phyloP scores from a whole-genome alignment of 306 rosid species.

The Casuarina equisetifolia region DNA sequence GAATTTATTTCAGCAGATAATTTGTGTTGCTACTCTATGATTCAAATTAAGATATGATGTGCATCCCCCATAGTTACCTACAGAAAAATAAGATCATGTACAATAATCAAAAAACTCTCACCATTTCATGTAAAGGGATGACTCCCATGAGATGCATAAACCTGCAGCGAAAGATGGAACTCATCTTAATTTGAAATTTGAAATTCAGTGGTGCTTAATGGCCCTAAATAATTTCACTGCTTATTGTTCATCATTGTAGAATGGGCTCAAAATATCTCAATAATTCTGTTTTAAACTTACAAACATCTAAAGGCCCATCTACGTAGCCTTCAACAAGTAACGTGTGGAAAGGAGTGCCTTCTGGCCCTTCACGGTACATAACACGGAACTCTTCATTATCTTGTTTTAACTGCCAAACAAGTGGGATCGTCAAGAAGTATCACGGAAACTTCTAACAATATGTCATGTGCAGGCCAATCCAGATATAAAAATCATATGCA shows the following conservation, averaged over 20 bases:
- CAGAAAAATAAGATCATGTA: neutral
- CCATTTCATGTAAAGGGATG: constrained; percentile 81
- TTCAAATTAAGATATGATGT: neutral
- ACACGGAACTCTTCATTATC: constrained; percentile 91
- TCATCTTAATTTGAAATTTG: neutral
- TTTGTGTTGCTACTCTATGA: neutral
- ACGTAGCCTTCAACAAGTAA: constrained; percentile 90
- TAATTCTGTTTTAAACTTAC: constrained; percentile 51
- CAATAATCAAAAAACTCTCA: constrained; percentile 37
- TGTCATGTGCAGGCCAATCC: constrained; percentile 15
- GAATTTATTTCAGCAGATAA: neutral
- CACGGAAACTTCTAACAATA: neutral
- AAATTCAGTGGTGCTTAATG: neutral
- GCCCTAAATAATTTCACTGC: constrained; percentile 10
- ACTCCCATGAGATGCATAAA: constrained; percentile 81
- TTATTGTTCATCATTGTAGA: neutral
- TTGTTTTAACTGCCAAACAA: constrained; percentile 73
- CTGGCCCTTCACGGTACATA: constrained; percentile 87
- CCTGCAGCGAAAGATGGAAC: constrained; percentile 53
- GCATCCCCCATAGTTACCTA: neutral
- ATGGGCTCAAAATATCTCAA: constrained; percentile 11
- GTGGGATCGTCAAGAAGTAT: constrained; percentile 17
- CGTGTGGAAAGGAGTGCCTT: constrained; percentile 85
- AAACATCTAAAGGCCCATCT: constrained; percentile 81
- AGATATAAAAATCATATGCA: constrained; percentile 14